Base-by-base conservation (phyloP, 345 rosid genomes). In the Melaleuca alternifolia region DNA sequence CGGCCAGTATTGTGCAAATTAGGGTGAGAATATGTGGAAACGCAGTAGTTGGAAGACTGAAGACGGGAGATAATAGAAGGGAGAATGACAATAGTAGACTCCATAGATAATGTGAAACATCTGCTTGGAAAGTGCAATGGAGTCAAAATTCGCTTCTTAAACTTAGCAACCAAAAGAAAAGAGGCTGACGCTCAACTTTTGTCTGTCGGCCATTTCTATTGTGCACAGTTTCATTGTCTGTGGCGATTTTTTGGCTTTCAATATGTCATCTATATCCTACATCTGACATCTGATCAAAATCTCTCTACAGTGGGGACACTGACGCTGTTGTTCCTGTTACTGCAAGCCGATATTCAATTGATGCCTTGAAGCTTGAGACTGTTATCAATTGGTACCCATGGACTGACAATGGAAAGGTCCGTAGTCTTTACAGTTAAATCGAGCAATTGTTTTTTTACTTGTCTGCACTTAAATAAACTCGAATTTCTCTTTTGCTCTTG, bases 291-390 rank as follows among this genome's bases (percentile, higher is more conserved):
- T 84, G 71, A 61, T 23, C 81, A 88, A 48, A 88, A 77, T 88
- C 84, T 89, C 57, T 89, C 54, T 89, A 71, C 95, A 97, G 99
- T 84, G 99, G 99, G 90, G 99, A 97, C 87, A 92, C 98, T n/a
- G 99, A 97, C 85, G 88, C 96, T 41, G 95, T 96, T 48, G 94
- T 97, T 85, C 98, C 99, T 12, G 89, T 97, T 46, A 96, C 98
- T 82, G 99, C 98, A 85, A 96, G 96, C 77, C 96, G 98, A 86
- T 90, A 94, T 90, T 96, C 99, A 53, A 93, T 97, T 71, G 93
- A 95, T 85, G 98, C 98, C 21, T 89, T 97, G 85, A 95, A 93
- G 89, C 83, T 97, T 76, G 93, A 89, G 46, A 97, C 94, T 8
- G 83, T 93, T 53, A 91, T 89, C 88, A 95, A 95, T 90, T 97